Evolutionary conservation across 306 rosid species (phyloP), one percentile per base, ranked within the genome.

Genomic region (Begonia fuchsioides): DNA sequence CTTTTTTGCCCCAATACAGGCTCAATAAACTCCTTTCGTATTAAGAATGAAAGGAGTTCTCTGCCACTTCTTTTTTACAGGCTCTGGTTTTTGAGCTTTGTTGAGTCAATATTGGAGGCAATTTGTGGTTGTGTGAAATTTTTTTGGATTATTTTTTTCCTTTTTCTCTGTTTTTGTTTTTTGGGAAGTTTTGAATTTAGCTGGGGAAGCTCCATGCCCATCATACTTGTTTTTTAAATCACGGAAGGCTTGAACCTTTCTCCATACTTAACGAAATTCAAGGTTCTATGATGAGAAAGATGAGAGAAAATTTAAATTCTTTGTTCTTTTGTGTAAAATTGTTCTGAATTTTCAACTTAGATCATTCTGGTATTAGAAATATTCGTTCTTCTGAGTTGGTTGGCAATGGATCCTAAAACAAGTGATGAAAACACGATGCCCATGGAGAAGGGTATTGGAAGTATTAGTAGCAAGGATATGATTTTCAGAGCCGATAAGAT

Each of bases 401-500:
- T 59, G 1, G 35, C 35, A 57, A 76, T 81, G 90, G 65, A 58
- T 56, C 7, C 35, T 26, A 26, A 2, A 26, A 5, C 8, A 26
- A 26, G 35, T 26, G 35, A 26, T 26, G 35, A 26, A 26, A 5
- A 26, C 35, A 26, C 57, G 35, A 26, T 8, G 50, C 77, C 35
- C 12, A 69, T 63, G 68, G 49, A 64, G 51, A 70, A 56, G 57
- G 72, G 74, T 10, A 43, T 26, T 13, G 86, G 68, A 64, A 78
- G 71, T 67, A 15, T 68, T 13, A 84, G 85, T 64, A 69, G 68
- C 65, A 90, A 76, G 54, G 94, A 79, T 54, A 81, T 76, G 97
- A 74, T 84, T 32, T 84, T 90, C 69, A 71, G 97, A 65, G 97
- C 97, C 17, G 97, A 90, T 63, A 73, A 45, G 56, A 81, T 90